Evolutionary conservation across 106 monocot species (phyloP), one percentile per base, ranked within the genome.

Genomic region (Dendrobium officinale): DNA sequence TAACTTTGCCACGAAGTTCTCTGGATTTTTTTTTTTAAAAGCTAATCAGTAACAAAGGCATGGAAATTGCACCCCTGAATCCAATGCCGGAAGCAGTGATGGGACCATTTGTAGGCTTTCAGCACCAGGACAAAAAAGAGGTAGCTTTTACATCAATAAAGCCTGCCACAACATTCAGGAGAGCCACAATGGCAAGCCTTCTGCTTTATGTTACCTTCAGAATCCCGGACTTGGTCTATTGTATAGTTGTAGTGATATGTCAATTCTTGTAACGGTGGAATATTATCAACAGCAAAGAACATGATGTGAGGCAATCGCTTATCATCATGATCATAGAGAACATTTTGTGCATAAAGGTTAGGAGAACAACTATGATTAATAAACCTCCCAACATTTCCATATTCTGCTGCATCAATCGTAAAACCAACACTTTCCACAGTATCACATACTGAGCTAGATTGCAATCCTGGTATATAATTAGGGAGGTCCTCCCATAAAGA

Each of bases 321-420:
- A 78, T 93, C 91, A 80, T 87, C 96, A 79, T 96, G 96, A 42
- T 96, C 96, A 79, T 88, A 96, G 16, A 96, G 82, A 80, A 96
- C 89, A 88, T 93, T 93, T 72, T 96, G 96, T 13, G 96, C 96
- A 73, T 91, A 96, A 22, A 93, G 89, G 59, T 96, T 96, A 29
- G 96, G 96, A 8, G 96, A 91, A 70, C 94, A 97, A 77, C 96
- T 92, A 56, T 97, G 96, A 78, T 94, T 97, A 78, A 97, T 92
- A 74, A 97, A 97, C 79, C 96, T 83, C 75, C 96, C 96, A 20
- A 97, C 82, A 84, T 94, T 97, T 64, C 90, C 96, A 77, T 72
- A 90, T 44, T 89, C 55, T 5, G 89, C 87, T 58, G 96, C 94
- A 91, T 97, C 96, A 80, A 97, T 97, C 4, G 96, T 94, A 82